A percentile compares a stretch with the other conserved stretches of the same genome.
phyloP scores from a whole-genome alignment of 202 grass and related monocot species.

The Panicum virgatum region DNA sequence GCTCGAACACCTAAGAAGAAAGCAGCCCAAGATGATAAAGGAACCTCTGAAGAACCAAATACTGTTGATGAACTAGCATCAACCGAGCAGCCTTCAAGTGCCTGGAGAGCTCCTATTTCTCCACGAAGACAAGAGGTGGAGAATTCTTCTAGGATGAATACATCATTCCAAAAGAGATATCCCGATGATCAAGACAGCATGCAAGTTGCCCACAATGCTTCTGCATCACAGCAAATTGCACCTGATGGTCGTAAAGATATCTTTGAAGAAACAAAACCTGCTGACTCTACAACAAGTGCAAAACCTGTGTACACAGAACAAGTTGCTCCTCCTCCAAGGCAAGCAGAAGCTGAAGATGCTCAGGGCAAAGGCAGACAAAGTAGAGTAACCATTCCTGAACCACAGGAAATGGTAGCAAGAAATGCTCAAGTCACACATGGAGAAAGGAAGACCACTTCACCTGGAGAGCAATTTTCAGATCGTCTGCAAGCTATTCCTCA shows the following conservation, averaged over 20 bases:
- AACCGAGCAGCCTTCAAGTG: conserved; percentile 7
- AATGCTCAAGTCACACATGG: background rate
- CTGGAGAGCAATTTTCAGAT: background rate
- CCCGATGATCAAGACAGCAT: background rate
- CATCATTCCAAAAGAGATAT: conserved; percentile 17
- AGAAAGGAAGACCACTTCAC: conserved; percentile 15
- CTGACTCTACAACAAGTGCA: conserved; percentile 1
- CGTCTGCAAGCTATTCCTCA: background rate
- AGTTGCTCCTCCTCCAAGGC: conserved; percentile 5
- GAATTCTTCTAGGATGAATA: background rate
- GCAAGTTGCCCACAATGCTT: background rate
- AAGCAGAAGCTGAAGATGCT: conserved; percentile 11
- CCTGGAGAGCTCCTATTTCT: background rate
- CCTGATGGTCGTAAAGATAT: conserved; percentile 8
- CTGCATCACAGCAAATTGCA: background rate
- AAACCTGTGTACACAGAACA: background rate
- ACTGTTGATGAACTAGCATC: conserved; percentile 7
- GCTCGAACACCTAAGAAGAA: background rate
- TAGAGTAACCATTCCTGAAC: conserved; percentile 9
- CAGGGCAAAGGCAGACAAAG: background rate
- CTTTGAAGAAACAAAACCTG: conserved; percentile 8
- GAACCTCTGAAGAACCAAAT: background rate
- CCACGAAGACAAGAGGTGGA: conserved; percentile 8
- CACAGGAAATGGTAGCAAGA: background rate
- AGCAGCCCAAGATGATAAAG: conserved; percentile 11